phyloP scores from a whole-genome alignment of 805 yeast species.

The Candida broadrunensis region DNA sequence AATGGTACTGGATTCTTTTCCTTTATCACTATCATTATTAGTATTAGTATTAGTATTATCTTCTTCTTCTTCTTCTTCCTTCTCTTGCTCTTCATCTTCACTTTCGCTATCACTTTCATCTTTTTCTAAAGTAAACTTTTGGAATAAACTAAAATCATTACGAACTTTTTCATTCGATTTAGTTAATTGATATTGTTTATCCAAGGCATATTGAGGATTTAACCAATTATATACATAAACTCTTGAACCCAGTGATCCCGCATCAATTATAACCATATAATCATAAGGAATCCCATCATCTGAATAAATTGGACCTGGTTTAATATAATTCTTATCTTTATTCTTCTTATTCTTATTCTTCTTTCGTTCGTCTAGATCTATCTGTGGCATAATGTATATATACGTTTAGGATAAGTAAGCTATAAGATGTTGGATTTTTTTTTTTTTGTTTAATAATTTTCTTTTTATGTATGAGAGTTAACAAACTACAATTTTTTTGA shows the following conservation, averaged over 20 bases:
- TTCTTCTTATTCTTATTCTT: conserved; percentile 4
- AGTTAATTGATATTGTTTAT: conserved; percentile 15
- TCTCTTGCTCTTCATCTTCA: conserved; percentile 9
- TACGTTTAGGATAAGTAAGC: too few species aligned
- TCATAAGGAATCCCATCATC: conserved; percentile 50
- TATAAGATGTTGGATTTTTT: too few species aligned
- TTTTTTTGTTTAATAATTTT: too few species aligned
- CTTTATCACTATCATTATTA: conserved; percentile 5
- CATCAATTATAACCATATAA: conserved; percentile 59
- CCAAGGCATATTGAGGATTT: conserved; percentile 32
- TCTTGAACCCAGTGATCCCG: conserved; percentile 65
- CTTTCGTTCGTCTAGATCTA: conserved; percentile 1
- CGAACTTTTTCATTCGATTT: background rate
- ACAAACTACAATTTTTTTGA: too few species aligned
- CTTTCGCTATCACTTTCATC: conserved; percentile 7
- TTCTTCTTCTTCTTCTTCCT: conserved; percentile 11
- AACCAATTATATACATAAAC: conserved; percentile 59
- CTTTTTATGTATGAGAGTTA: too few species aligned
- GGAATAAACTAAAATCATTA: conserved; percentile 10
- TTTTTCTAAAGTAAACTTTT: conserved; percentile 4
- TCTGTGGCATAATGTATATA: too few species aligned
- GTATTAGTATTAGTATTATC: conserved; percentile 4
- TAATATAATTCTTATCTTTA: conserved; percentile 6
- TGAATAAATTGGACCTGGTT: conserved; percentile 35
- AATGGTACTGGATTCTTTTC: background rate